A percentile compares a stretch with the other conserved stretches of the same genome.
phyloP scores from a whole-genome alignment of 352 stramenopile species.

The Globisporangium solare region DNA sequence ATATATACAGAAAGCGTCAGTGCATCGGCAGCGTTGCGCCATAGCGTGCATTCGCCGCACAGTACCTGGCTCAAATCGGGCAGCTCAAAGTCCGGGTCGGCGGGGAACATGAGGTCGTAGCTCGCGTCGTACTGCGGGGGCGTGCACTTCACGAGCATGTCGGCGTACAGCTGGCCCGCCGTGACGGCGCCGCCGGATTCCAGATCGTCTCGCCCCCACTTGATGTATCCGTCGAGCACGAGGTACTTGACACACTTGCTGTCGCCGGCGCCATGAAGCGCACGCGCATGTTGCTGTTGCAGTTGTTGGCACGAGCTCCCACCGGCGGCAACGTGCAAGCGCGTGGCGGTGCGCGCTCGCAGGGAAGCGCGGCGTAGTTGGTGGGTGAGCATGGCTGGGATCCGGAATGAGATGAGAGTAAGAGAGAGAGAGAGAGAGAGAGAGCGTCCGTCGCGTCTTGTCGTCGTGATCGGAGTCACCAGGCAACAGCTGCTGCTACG shows the following conservation, averaged over 20 bases:
- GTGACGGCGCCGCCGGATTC: constrained; percentile 56
- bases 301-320: not conserved
- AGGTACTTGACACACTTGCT: constrained; percentile 31
- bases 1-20: not conserved
- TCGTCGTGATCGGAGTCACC: not conserved
- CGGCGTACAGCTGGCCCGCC: constrained; percentile 62
- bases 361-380: not conserved
- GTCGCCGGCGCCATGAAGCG: not conserved
- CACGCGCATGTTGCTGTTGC: constrained; percentile 1
- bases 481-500: not conserved
- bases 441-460: too few relatives aligned
- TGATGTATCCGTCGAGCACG: constrained; percentile 72
- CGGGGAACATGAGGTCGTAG: constrained; percentile 62
- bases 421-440: not conserved
- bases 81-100: constrained; percentile 44
- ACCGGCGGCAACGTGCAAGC: not conserved
- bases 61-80: constrained; percentile 48
- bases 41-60: not conserved
- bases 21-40: not conserved
- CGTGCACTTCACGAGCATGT: constrained; percentile 60
- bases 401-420: not conserved
- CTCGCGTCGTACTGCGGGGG: constrained; percentile 24
- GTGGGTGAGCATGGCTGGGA: constrained; percentile 5
- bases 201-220: constrained; percentile 50
- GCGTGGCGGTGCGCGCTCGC: not conserved